Evolutionary conservation across 2,329 filamentous ascomycete genomes (phyloP), one percentile per base, ranked within the genome.

Genomic region (Elsinoe batatas): DNA sequence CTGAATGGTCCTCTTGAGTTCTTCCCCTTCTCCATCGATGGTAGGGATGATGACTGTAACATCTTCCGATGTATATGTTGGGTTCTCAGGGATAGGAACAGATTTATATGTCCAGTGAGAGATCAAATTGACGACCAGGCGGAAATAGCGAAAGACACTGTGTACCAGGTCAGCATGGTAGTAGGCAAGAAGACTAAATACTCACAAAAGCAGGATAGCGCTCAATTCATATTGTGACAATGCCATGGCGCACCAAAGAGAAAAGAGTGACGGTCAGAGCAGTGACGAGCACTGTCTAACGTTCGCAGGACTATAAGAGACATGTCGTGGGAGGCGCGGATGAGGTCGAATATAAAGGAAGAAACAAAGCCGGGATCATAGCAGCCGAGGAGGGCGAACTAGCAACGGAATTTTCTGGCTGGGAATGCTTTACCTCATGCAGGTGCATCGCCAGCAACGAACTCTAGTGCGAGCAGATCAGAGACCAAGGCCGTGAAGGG

Each of bases 41-140:
- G 91, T 94, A 6, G 91, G 91, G 59, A 96, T 87, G 64, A 97
- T 88, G 61, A 96, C 89, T 5, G 91, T 95, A 64, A 95, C 90
- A 79, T 97, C 88, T 63, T 87, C 74, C 33, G 83, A 80, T 26
- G 83, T 88, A 68, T 90, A 84, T 43, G 78, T 83, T n/a, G 91
- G 89, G 60, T 89, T 87, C 57, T 82, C 81, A 38, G 89, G 86
- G 55, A 91, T 85, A 40, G 87, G 87, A 59, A 90, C 87, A 22
- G 91, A 90, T 70, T 83, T 87, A 74, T 95, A 95, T 10, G 77
- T 77, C 87, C 88, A 93, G 69, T 94, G 91, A 64, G 87, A 89
- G 64, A 87, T 74, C 64, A 88, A 82, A 68, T 96, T 93, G 63
- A 95, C 84, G 64, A 95, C 76, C 62, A 95, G 79, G 61, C 91